Evolutionary conservation across 2,329 filamentous ascomycete species (phyloP).

Genomic region (Microdochium paspali): DNA sequence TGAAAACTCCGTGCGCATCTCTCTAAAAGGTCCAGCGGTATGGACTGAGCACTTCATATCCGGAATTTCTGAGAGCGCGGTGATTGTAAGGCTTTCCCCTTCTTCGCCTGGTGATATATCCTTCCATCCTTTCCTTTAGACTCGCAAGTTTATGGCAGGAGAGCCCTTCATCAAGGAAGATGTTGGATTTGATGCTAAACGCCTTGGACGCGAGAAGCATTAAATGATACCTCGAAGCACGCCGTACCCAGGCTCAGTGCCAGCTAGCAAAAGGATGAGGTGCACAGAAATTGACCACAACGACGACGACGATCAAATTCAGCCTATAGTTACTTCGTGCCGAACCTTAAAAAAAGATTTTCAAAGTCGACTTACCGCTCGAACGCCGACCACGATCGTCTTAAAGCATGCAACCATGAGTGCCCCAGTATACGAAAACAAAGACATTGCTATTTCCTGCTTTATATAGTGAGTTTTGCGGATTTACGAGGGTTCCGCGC

Average conservation of each 20-base stretch:
- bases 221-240: not conserved
- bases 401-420: no score
- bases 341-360: not conserved
- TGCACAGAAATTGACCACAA: not conserved
- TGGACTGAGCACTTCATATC: conserved; percentile 11
- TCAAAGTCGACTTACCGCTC: not conserved
- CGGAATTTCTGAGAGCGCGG: conserved; percentile 22
- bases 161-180: conserved; percentile 7
- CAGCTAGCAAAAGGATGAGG: not conserved
- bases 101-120: no score
- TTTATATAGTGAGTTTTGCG: no score
- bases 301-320: not conserved
- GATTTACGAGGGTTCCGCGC: no score
- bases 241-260: not conserved
- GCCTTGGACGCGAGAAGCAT: not conserved
- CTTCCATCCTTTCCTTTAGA: not conserved
- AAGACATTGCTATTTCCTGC: no score
- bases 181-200: not conserved
- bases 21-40: not conserved
- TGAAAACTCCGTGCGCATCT: not conserved
- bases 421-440: no score
- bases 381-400: not conserved
- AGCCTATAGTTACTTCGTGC: not conserved
- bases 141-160: not conserved
- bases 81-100: conserved; percentile 14